A percentile compares a stretch with the other conserved stretches of the same genome.
Evolutionary conservation across 768 basidiomycete species (phyloP).

Genomic region (Lentinula sp.): DNA sequence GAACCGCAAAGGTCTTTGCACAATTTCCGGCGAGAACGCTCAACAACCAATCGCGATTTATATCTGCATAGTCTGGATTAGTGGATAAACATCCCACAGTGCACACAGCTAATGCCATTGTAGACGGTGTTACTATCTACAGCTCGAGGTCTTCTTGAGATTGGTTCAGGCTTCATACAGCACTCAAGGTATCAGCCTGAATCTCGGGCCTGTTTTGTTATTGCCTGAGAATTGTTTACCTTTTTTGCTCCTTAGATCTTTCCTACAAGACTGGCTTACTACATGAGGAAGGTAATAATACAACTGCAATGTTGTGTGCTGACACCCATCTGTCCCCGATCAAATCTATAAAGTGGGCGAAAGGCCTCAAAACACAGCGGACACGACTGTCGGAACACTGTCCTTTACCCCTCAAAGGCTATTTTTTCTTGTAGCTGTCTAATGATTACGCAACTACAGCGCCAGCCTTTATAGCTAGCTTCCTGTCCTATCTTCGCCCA

Average conservation of each 20-base stretch:
- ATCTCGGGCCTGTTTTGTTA: constrained; percentile 8
- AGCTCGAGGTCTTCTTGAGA: neutral
- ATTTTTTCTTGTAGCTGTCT: constrained; percentile 19
- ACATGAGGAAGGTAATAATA: constrained; percentile 27
- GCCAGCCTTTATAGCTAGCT: constrained; percentile 12
- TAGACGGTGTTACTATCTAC: neutral
- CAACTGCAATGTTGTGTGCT: constrained; percentile 11
- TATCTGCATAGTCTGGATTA: too few relatives aligned
- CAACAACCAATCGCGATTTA: neutral
- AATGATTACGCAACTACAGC: neutral
- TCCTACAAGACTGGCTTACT: constrained; percentile 18
- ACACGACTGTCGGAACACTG: constrained; percentile 20
- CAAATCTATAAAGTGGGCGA: constrained; percentile 8
- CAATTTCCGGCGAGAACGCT: neutral
- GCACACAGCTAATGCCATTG: too few relatives aligned
- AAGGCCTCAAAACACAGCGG: constrained; percentile 25
- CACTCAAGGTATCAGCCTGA: neutral
- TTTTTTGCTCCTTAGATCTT: constrained; percentile 13
- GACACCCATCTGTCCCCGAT: constrained; percentile 24
- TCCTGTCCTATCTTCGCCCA: constrained; percentile 5
- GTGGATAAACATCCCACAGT: too few relatives aligned
- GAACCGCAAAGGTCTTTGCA: constrained; percentile 7
- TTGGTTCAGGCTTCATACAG: neutral
- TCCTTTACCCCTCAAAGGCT: constrained; percentile 23
- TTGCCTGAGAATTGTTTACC: constrained; percentile 26